Base-by-base conservation (phyloP, 2,329 filamentous ascomycete species). In the Penicillium hordei region DNA sequence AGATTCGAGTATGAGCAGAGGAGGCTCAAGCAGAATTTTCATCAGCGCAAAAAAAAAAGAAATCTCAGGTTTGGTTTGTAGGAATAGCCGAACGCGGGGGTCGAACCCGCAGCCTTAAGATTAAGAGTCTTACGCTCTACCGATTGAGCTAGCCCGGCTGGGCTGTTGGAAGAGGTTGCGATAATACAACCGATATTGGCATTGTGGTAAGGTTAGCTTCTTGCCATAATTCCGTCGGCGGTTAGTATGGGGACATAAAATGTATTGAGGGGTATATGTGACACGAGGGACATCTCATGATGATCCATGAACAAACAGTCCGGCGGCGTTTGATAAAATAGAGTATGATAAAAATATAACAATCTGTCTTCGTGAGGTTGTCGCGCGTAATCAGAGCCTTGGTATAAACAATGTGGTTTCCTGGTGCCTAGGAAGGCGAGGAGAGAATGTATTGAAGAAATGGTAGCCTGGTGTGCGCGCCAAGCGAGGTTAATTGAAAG, bases 41-140 rank as follows among this genome's bases (percentile, higher is more conserved):
- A 25, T 19, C 19, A 21, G 10, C 43, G 12, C n/a, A 53, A 48
- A 58, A 65, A 65, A 65, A 67, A 60, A 65, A 57, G 42, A 60
- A 48, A 62, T 61, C 62, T 62, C 51, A 57, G 42, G 56, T 36
- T 59, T 49, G 40, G 53, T 57, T 58, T 62, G 62, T 62, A 65
- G 60, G 60, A 65, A 66, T 61, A 75, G 72, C 73, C 73, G 66
- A 74, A 75, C 72, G 72, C 70, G 73, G 72, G 73, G 73, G 68
- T 76, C 69, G 73, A 75, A 75, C 73, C 72, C 73, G 71, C 73
- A 75, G 66, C 73, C 73, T 75, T 76, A 72, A 73, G 73, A 72
- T 74, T 78, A 80, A 79, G 75, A 79, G 75, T 75, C 77, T 77
- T 77, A 79, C 72, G 74, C 72, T 75, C 72, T 79, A 75, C 70